Percentiles rank a stretch among this genome's conserved stretches.
phyloP scores from a whole-genome alignment of 2,329 filamentous ascomycete species.

The Hansfordia pulvinata region DNA sequence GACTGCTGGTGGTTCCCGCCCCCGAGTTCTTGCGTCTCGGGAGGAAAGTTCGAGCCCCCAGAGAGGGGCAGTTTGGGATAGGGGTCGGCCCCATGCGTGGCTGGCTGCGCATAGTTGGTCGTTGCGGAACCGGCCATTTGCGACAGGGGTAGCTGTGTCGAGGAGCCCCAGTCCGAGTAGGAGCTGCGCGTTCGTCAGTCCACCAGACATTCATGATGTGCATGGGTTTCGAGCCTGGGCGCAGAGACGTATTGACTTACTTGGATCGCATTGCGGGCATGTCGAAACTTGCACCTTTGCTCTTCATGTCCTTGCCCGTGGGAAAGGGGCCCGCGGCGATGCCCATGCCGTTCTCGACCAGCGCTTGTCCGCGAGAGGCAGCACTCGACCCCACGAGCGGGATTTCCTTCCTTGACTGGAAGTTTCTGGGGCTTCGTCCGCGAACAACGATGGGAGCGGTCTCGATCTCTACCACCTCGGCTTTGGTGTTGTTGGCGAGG shows the following conservation, averaged over 20 bases:
- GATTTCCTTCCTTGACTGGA: slow-evolving; percentile 86
- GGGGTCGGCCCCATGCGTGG: slow-evolving; percentile 33
- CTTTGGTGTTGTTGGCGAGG: slow-evolving; percentile 68
- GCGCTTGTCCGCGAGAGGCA: slow-evolving; percentile 62
- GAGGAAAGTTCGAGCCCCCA: slow-evolving; percentile 29
- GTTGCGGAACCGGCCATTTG: slow-evolving; percentile 33
- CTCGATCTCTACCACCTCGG: slow-evolving; percentile 68
- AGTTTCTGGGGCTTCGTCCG: slow-evolving; percentile 85
- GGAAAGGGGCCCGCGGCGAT: slow-evolving; percentile 43
- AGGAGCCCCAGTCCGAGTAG: slow-evolving; percentile 41
- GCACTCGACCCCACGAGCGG: slow-evolving; percentile 68
- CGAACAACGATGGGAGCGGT: slow-evolving; percentile 90
- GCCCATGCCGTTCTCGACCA: slow-evolving; percentile 48
- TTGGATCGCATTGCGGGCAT: slow-evolving; percentile 46
- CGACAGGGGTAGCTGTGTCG: slow-evolving; percentile 27
- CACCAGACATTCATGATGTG: not conserved
- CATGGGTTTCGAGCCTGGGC: not conserved
- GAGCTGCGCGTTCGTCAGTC: slow-evolving; percentile 28
- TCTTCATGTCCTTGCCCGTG: slow-evolving; percentile 37
- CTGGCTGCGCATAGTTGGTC: slow-evolving; percentile 33
- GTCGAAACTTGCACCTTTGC: slow-evolving; percentile 36
- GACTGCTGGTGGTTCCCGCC: slow-evolving; percentile 29
- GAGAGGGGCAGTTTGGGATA: slow-evolving; percentile 40
- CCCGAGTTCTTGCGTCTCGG: slow-evolving; percentile 38
- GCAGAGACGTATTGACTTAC: slow-evolving; percentile 25